Evolutionary conservation across 164 flowering plant species (phyloP).

Genomic region (Vitis amurensis): DNA sequence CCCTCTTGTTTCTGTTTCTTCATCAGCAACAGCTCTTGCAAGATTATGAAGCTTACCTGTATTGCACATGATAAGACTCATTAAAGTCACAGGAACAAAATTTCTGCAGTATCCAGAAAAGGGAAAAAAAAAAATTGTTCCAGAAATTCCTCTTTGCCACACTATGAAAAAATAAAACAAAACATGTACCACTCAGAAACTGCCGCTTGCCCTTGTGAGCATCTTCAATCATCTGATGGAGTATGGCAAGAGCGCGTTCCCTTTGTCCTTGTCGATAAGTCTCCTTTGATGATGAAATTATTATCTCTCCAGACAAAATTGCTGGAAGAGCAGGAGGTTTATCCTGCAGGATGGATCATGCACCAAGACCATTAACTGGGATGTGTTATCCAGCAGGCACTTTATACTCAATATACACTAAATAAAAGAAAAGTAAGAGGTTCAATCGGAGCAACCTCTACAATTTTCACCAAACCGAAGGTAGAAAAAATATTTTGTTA

Average conservation of each 20-base stretch:
- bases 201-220: conserved; percentile 96
- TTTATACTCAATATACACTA: neutral
- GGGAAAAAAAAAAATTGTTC: neutral
- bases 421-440: neutral
- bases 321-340: conserved; percentile 62
- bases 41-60: conserved; percentile 97
- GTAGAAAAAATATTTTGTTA: too few species aligned
- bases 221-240: conserved; percentile 99
- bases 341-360: conserved; percentile 50
- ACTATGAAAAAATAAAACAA: neutral
- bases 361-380: conserved; percentile 1
- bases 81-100: conserved; percentile 1
- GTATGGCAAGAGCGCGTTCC: conserved; percentile 90
- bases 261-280: conserved; percentile 77
- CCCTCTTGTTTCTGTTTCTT: conserved; percentile 65
- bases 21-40: conserved; percentile 96
- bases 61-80: conserved; percentile 16
- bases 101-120: neutral
- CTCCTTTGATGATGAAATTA: conserved; percentile 47
- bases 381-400: neutral
- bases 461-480: too few species aligned
- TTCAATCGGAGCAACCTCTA: too few species aligned
- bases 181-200: conserved; percentile 81
- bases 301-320: conserved; percentile 62
- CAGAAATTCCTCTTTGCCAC: too few species aligned